Evolutionary conservation across 768 basidiomycete genomes (phyloP), one percentile per base, ranked within the genome.

Genomic region (Filobasidium wieringae): DNA sequence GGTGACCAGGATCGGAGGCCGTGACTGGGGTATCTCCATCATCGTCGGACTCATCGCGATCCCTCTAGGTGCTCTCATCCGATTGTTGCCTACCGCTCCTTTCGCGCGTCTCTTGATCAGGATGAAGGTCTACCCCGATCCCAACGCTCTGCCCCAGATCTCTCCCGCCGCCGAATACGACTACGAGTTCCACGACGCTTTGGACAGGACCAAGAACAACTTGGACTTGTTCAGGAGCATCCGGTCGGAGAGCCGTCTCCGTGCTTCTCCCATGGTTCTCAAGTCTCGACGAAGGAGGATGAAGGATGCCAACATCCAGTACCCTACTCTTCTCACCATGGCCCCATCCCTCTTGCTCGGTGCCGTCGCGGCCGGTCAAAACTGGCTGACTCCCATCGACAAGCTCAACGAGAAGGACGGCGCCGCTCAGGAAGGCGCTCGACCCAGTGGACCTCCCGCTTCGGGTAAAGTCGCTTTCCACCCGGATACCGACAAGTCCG

Each of bases 21-120:
- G 81, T 37, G 89, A 93, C 72, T 99, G 95, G 95, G 91, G 82
- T 53, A 88, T 97, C 63, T 87, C 88, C 0, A 76, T 99, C 36
- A 84, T 88, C 50, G 80, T 96, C 32, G 95, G 93, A 33, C 61
- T 85, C 40, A 81, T 90, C 47, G 85, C 95, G 9, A 82, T 97
- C 43, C 95, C 93, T 4, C 79, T 93, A 65, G 95, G 89, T 53
- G 84, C 78, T 34, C 67, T 90, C 61, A 80, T 92, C 59, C 87
- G 93, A 40, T 74, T 82, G 22, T 72, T 92, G 29, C 93, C 93
- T 47, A 90, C 85, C 66, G 80, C 67, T 32, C 87, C 88, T 0
- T 83, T 90, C 68, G 86, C 88, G 65, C 79, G 76, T 17, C 51
- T 84, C 60, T 78, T 85, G 64, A 76, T 80, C 66, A 69, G 72